These are phyloP conservation scores for Blastocladiella emersonii DNA, from an alignment of 371 early-diverging fungal genomes.

Conservation along the genomic window DNA sequence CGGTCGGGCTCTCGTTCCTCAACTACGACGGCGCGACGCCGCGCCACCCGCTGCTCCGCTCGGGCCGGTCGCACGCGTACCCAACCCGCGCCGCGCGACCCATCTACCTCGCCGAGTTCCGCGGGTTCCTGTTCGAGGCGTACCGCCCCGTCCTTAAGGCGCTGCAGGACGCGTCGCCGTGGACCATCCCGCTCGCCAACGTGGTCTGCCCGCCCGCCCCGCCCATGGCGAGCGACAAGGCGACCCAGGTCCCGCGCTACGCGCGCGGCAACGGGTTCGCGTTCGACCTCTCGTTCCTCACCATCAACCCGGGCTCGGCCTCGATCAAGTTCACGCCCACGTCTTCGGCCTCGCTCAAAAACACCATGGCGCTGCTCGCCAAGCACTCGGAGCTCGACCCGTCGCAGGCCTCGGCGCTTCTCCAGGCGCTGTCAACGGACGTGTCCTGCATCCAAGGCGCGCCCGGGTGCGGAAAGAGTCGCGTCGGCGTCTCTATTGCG, in stretches of 20 bases:
- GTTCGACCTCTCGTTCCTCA: slow-evolving; percentile 14
- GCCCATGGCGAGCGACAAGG: slow-evolving; percentile 2
- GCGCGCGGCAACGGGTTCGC: slow-evolving; percentile 19
- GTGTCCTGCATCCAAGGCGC: slow-evolving; percentile 27
- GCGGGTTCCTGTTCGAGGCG: slow-evolving; percentile 23
- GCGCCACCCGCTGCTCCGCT: no score
- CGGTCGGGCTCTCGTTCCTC: no score
- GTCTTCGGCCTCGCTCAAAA: neutral
- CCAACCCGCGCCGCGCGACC: neutral
- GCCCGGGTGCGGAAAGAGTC: slow-evolving; percentile 37
- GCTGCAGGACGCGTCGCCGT: slow-evolving; percentile 20
- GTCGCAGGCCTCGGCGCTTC: slow-evolving; percentile 20
- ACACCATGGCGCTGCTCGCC: neutral
- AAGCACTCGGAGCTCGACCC: slow-evolving; percentile 14
- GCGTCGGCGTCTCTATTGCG: slow-evolving; percentile 31
- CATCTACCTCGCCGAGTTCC: slow-evolving; percentile 27
- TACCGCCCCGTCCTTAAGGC: slow-evolving; percentile 28
- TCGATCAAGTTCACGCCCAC: neutral
- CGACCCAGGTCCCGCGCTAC: slow-evolving; percentile 14
- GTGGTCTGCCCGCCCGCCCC: slow-evolving; percentile 18
- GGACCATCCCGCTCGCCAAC: slow-evolving; percentile 21
- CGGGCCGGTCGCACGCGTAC: no score
- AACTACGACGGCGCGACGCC: no score
- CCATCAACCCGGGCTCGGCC: no score
- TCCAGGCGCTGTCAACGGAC: slow-evolving; percentile 20